phyloP scores from a whole-genome alignment of 2,329 filamentous ascomycete species.

The Claviceps paspali region DNA sequence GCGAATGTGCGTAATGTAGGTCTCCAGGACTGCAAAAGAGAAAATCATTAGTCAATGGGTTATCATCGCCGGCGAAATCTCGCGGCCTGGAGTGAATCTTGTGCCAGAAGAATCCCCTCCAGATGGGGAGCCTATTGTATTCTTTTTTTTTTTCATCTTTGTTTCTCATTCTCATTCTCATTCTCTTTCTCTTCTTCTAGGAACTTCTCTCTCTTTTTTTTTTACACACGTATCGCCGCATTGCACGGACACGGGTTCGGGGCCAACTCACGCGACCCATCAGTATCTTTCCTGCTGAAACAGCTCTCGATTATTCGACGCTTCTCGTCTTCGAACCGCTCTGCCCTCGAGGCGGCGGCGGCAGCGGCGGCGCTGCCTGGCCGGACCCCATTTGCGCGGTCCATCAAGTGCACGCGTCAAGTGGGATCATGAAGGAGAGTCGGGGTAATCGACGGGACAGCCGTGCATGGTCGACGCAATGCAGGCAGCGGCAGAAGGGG shows the following conservation, averaged over 20 bases:
- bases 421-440: constrained; percentile 9
- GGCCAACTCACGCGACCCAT: constrained; percentile 61
- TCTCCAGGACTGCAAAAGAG: constrained; percentile 41
- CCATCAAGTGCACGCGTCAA: constrained; percentile 15
- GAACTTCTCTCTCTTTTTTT: no score
- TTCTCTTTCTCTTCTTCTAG: no score
- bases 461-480: constrained; percentile 6
- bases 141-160: no score
- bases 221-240: no score
- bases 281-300: constrained; percentile 77
- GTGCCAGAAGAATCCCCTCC: background rate
- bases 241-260: background rate
- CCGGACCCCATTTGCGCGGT: constrained; percentile 24
- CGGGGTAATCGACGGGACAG: constrained; percentile 1
- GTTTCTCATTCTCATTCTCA: no score
- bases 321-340: constrained; percentile 95
- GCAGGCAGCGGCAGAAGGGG: background rate
- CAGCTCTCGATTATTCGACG: constrained; percentile 85
- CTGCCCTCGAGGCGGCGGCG: constrained; percentile 37
- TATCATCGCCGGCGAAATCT: background rate
- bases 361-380: constrained; percentile 19
- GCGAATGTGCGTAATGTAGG: constrained; percentile 93
- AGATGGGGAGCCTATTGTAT: background rate
- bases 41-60: constrained; percentile 6
- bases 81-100: background rate